These are phyloP conservation scores for Osmanthus fragrans DNA, from an alignment of 257 asterid species.

Conservation along the genomic window DNA sequence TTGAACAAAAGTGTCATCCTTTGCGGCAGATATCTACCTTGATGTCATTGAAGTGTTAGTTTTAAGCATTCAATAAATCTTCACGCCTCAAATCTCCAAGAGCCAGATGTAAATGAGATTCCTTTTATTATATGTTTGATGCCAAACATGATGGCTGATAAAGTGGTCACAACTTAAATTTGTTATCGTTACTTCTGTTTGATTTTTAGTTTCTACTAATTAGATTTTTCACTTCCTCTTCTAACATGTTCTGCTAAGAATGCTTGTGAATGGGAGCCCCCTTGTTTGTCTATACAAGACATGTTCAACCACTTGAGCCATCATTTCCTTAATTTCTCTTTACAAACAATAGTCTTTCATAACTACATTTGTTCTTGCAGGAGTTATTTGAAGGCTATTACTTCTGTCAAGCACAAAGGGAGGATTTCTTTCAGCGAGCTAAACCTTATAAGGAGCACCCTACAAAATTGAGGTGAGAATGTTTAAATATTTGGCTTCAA, in stretches of 20 bases:
- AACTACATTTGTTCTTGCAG: constrained; percentile 39
- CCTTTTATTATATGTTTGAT: not conserved
- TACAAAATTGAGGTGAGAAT: constrained; percentile 64
- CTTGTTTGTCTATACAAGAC: not conserved
- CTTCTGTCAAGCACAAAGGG: constrained; percentile 98
- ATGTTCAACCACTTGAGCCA: not conserved
- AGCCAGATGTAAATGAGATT: not conserved
- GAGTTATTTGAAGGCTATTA: constrained; percentile 95
- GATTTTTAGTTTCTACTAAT: not conserved
- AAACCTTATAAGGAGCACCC: constrained; percentile 90
- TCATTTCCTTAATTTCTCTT: not conserved
- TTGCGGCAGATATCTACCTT: not conserved
- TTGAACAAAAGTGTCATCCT: not conserved
- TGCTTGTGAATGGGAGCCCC: not conserved
- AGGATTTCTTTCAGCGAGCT: constrained; percentile 77
- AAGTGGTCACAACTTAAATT: not conserved
- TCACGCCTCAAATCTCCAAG: not conserved
- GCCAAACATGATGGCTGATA: not conserved
- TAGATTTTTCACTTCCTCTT: not conserved
- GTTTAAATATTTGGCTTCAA: constrained; percentile 9
- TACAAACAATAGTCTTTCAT: not conserved
- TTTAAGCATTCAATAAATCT: not conserved
- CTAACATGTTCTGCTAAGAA: not conserved
- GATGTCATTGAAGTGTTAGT: not conserved
- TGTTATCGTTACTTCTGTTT: not conserved